phyloP scores from a whole-genome alignment of 106 monocot genomes.

The Dendrobium huoshanense region DNA sequence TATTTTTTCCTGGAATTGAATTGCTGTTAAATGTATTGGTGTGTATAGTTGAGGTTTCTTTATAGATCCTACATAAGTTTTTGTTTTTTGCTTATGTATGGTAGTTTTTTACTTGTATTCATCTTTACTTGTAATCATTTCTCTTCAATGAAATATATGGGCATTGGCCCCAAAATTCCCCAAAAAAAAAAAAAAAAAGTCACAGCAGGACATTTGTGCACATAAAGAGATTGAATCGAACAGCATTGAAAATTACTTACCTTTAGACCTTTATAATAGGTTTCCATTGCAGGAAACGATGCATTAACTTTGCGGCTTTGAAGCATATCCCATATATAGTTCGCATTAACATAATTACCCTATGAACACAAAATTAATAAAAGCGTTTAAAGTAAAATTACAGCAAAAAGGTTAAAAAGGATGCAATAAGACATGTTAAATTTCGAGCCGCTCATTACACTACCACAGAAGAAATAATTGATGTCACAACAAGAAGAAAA shows the following conservation, averaged over 20 bases:
- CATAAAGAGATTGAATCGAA: background rate
- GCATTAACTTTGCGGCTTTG: constrained; percentile 61
- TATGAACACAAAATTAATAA: background rate
- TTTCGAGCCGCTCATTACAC: background rate
- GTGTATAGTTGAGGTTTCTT: too few species aligned
- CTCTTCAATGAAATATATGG: too few species aligned
- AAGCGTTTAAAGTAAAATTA: background rate
- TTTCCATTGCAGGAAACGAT: constrained; percentile 58
- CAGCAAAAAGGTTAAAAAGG: background rate
- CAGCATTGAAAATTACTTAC: constrained; percentile 20
- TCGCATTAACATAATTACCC: constrained; percentile 80
- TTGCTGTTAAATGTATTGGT: too few species aligned
- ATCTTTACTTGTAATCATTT: too few species aligned
- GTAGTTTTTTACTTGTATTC: too few species aligned
- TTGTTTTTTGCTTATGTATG: too few species aligned
- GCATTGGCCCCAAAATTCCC: too few species aligned
- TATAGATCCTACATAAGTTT: too few species aligned
- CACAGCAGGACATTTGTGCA: background rate
- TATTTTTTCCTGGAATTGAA: too few species aligned
- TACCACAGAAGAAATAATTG: background rate
- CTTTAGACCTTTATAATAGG: constrained; percentile 82
- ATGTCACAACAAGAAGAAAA: background rate
- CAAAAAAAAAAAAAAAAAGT: too few species aligned
- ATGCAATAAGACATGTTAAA: background rate
- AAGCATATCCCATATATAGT: constrained; percentile 90